Conservation (phyloP, 2,329 filamentous ascomycete genomes). For the Intubia oerlemansii region DNA sequence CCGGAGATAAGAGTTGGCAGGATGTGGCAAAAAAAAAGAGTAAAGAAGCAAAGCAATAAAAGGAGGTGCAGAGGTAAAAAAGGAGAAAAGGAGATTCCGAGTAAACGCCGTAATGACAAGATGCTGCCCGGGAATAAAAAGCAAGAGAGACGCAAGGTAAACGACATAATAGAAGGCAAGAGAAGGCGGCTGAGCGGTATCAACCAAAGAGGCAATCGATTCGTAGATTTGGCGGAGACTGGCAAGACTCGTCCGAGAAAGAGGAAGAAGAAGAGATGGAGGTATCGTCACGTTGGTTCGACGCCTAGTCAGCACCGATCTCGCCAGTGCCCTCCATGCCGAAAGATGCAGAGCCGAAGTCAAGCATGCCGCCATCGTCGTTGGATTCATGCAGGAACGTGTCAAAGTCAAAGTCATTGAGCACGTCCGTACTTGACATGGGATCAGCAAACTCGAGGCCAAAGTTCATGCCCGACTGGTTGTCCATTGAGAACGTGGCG, state of each 20-base stretch:
- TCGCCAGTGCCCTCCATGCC: constrained; percentile 31
- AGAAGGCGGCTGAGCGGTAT: too few relatives aligned
- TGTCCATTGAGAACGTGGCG: constrained; percentile 21
- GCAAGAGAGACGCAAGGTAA: not conserved
- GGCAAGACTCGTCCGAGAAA: too few relatives aligned
- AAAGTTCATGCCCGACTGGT: constrained; percentile 17
- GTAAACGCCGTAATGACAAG: not conserved
- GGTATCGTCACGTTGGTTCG: not conserved
- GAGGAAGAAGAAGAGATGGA: not conserved
- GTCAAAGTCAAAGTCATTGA: constrained; percentile 48
- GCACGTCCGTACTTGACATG: constrained; percentile 29
- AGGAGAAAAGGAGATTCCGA: not conserved
- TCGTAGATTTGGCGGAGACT: too few relatives aligned
- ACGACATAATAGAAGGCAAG: not conserved
- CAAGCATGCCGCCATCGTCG: constrained; percentile 25
- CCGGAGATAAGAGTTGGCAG: not conserved
- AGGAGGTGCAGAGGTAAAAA: not conserved
- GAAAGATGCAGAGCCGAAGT: constrained; percentile 29
- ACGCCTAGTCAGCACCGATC: constrained; percentile 18
- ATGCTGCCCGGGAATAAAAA: constrained; percentile 1
- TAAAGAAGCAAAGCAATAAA: not conserved
- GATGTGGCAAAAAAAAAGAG: not conserved
- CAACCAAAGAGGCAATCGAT: too few relatives aligned
- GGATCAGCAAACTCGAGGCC: constrained; percentile 35
- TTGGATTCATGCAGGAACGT: constrained; percentile 41